Evolutionary conservation across 2,329 filamentous ascomycete genomes (phyloP), one percentile per base, ranked within the genome.

Genomic region (Alternaria sp.): DNA sequence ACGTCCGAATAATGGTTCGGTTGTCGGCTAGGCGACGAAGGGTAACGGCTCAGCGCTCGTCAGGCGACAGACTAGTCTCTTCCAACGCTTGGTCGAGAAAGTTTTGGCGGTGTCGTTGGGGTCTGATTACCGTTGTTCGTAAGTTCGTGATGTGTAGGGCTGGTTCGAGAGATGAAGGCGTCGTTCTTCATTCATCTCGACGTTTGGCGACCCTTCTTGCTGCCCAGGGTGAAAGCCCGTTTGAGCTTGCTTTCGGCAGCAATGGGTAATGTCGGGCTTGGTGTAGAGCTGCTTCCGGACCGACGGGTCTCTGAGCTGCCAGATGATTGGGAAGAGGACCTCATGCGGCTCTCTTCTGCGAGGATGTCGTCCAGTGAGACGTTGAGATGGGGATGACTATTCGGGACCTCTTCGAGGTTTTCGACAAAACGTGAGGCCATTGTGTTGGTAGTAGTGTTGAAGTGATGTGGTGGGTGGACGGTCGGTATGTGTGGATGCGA

Each of bases 351-450:
- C 49, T 76, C 76, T 55, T 78, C 75, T 40, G 74, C 74, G 26
- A 78, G 71, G 21, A 78, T 76, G 61, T 78, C 75, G 34, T 78
- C 74, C 21, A 78, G 66, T 11, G 71, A 76, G 61, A 78, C 75
- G 54, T 78, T 78, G 63, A 77, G 74, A 46, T 76, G 73, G 29
- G 75, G 74, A 42, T 78, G 74, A 23, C 70, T 73, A 61, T 74
- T 75, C 17, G 73, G 71, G 21, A 73, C 72, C 59, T 74, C 70
- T 58, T 77, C 72, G 54, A 78, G 72, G 63, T 76, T 73, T 52
- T 78, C 76, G 50, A 74, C 73, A 49, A 78, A 78, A 49, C 77
- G 77, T 28, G 75, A 78, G 17, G 71, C 65, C 69, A 77, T 76
- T 57, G 55, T 66, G 55, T 58, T 56, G 51, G 45, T 49, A 10